Evolutionary conservation across 2,329 filamentous ascomycete species (phyloP), one percentile per base, ranked within the genome.

Genomic region (Curvularia hawaiiensis): DNA sequence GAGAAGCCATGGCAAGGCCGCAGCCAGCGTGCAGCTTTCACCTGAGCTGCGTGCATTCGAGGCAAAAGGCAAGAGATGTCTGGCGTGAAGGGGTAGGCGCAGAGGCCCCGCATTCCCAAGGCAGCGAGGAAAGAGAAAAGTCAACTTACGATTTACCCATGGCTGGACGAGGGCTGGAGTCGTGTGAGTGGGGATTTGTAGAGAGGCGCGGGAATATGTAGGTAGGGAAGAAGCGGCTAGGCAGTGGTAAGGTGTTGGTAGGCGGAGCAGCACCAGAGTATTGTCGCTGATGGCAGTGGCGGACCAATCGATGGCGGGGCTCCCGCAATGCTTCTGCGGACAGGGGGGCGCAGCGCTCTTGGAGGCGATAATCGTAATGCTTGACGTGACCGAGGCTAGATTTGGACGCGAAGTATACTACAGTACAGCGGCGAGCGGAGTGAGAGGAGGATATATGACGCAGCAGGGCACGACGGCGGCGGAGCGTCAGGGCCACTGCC

Each of bases 131-230:
- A 53, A 52, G 50, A 54, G 30, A 66, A 41, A 59, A 50, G 46
- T 35, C 54, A 50, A 75, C 75, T 77, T 74, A 77, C 75, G 74
- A 76, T 76, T 77, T 77, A 65, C 75, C 75, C 75, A 77, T 77
- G 66, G 60, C 64, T 65, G 54, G 16, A 43, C 45, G 33, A 50
- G 48, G 46, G 53, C 26, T 41, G 49, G 39, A 46, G 26, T 45
- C 45, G 52, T 33, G 56, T 43, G 49, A 38, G 58, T 41, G 45
- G 31, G 28, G 40, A 51, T 20, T n/a, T 38, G 39, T 28, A 22
- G 28, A 50, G 28, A 40, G 54, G 58, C 39, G 61, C 46, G 53
- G 59, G 20, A 53, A 51, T 45, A 60, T 54, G 52, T 41, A 60
- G 26, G 41, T 44, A 31, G 22, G 40, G 22, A 47, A 31, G 56